Evolutionary conservation across 129 eudicot genomes (phyloP), one percentile per base, ranked within the genome.

Genomic region (Lonicera japonica): DNA sequence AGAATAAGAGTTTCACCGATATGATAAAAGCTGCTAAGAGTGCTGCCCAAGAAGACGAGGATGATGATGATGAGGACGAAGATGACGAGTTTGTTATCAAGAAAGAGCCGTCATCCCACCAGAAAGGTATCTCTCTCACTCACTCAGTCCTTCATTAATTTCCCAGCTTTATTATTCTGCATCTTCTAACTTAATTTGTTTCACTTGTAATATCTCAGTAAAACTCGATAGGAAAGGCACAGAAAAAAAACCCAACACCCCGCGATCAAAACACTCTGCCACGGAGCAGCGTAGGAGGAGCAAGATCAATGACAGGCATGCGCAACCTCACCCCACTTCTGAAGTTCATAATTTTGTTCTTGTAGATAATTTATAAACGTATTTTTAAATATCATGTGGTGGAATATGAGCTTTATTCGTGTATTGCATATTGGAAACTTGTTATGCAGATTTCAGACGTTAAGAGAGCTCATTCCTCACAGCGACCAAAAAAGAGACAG

Each of bases 241-340:
- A 14, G 91, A 81, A 59, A 90, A 78, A 67, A 87, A 76, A 81
- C 88, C 96, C 40, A 88, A 74, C 74, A 92, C 95, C 60, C 95
- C 96, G 12, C 80, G 98, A 14, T 92, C 98, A 7, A 92, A 92
- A 56, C 98, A 92, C 80, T 92, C 98, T 53, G 98, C 96, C 64
- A 92, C 98, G 0, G 98, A 92, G 79, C 98, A 92, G 58, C 98
- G 98, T 18, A 73, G 98, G 73, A 84, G 98, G 72, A 77, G 98
- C 86, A 92, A 92, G 79, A 92, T 92, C 53, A 92, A 92, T 72
- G 98, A 92, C 82, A 92, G 98, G 98, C 76, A 85, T 73, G 86
- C 73, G 65, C 51, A 34, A 23, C 22, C 36, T 25, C 48, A 18
- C 36, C 19, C 22, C 19, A 15, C 11, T 51, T 64, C 43, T 69